phyloP scores from a whole-genome alignment of 208 protist species.

The Acanthamoeba culbertsoni region DNA sequence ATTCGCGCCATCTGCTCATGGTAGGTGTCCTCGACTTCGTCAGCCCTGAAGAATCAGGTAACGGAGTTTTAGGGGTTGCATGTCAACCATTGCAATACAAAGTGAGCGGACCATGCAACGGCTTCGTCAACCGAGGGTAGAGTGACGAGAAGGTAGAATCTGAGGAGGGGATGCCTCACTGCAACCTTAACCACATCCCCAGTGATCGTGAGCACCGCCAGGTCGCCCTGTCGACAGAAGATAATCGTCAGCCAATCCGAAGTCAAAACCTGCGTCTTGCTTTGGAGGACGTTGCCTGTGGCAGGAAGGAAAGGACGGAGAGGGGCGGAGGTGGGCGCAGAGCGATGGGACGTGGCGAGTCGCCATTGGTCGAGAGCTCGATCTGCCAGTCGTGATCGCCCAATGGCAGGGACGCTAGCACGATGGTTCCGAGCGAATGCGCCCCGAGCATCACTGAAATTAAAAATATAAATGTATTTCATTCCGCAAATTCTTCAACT shows the following conservation, averaged over 20 bases:
- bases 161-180: not conserved
- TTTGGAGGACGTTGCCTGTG: not conserved
- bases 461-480: too few relatives aligned
- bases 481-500: too few relatives aligned
- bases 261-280: not conserved
- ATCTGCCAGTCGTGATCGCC: not conserved
- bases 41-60: not conserved
- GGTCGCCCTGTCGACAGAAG: not conserved
- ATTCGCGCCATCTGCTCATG: not conserved
- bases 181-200: not conserved
- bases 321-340: not conserved
- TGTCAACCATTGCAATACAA: too few relatives aligned
- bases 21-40: not conserved
- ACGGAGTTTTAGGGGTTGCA: too few relatives aligned
- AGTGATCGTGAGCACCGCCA: not conserved
- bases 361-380: not conserved
- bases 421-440: not conserved
- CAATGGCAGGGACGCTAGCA: not conserved
- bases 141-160: not conserved
- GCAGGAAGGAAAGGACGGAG: not conserved
- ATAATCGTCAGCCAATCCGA: not conserved
- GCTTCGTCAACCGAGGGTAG: not conserved
- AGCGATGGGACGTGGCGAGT: not conserved
- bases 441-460: constrained; percentile 15
- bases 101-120: not conserved